Evolutionary conservation across 306 rosid species (phyloP).

Genomic region (Argentina anserina): DNA sequence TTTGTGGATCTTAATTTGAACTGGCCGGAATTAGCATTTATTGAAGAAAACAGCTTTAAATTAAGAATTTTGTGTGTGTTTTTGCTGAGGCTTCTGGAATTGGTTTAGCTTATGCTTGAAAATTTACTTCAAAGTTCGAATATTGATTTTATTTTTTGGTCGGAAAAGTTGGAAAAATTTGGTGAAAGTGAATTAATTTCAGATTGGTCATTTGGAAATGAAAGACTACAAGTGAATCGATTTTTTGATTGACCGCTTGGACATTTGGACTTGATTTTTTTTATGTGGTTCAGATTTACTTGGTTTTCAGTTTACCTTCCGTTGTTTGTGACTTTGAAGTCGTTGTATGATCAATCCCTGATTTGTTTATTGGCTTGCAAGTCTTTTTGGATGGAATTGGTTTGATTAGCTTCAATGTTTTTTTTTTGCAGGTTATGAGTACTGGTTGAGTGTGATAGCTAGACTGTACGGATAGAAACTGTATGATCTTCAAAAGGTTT

Average conservation of each 20-base stretch:
- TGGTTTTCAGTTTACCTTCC: neutral
- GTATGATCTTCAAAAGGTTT: neutral
- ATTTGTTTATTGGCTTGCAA: neutral
- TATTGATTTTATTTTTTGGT: neutral
- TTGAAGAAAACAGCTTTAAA: neutral
- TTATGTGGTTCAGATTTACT: neutral
- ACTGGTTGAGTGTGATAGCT: constrained; percentile 10
- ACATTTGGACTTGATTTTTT: neutral
- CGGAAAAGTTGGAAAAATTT: neutral
- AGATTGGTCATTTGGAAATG: neutral
- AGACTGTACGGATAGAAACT: neutral
- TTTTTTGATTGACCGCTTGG: neutral
- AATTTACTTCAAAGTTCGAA: neutral
- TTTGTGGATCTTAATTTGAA: neutral
- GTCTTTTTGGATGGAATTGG: neutral
- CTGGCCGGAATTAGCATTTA: neutral
- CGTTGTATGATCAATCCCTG: neutral
- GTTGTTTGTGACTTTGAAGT: neutral
- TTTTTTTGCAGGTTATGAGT: constrained; percentile 6
- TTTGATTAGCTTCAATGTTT: neutral
- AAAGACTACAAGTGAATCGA: too few relatives aligned
- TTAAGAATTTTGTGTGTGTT: neutral
- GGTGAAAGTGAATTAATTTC: neutral
- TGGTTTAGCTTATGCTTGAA: neutral
- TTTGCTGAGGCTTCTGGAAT: neutral